Evolutionary conservation across 441 rosid species (phyloP).

Genomic region (Corymbia citriodora): DNA sequence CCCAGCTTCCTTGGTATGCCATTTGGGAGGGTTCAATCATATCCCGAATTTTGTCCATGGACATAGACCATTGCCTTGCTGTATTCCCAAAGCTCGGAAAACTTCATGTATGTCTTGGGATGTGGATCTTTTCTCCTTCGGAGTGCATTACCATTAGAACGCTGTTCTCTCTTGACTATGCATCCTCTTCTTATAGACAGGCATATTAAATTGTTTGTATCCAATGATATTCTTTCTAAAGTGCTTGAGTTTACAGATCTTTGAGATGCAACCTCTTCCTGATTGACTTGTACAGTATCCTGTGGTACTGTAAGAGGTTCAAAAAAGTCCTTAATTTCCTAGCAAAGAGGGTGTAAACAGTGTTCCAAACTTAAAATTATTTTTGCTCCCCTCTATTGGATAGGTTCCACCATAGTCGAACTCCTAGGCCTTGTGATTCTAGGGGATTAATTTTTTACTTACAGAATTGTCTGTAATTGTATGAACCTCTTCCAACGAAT

Average conservation of each 20-base stretch:
- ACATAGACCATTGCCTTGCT: background rate
- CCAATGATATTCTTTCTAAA: background rate
- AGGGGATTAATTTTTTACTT: background rate
- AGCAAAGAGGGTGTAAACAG: fast-evolving
- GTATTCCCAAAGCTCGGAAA: background rate
- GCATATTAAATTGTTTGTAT: background rate
- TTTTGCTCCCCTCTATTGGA: background rate
- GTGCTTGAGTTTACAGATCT: background rate
- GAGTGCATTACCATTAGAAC: background rate
- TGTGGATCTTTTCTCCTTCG: background rate
- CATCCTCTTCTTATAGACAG: background rate
- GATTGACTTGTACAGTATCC: background rate
- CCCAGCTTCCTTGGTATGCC: background rate
- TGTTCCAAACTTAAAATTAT: background rate
- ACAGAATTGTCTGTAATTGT: too few species aligned
- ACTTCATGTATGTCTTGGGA: background rate
- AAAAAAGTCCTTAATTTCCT: background rate
- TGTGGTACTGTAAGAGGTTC: background rate
- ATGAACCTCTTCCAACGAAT: background rate
- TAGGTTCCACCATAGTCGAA: background rate
- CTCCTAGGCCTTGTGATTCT: background rate
- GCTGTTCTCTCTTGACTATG: background rate
- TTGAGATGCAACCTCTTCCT: background rate
- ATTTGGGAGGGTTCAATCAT: background rate
- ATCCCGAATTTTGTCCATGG: background rate